Evolutionary conservation across 2,329 filamentous ascomycete genomes (phyloP), one percentile per base, ranked within the genome.

Genomic region (Mariannaea elegans): DNA sequence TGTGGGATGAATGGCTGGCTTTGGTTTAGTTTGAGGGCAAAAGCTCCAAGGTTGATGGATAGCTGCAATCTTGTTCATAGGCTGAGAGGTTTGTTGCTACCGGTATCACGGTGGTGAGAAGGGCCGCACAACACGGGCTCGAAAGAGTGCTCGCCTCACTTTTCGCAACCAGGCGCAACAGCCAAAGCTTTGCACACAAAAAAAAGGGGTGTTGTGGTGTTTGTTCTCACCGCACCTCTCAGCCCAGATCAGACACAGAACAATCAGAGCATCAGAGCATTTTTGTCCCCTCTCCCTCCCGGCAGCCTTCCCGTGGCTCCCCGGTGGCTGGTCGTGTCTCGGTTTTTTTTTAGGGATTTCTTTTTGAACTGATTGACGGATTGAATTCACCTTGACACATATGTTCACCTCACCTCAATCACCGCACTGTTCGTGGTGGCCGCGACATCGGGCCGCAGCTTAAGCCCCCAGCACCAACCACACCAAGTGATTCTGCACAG

Each of bases 201-300:
- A 41, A 39, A 16, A 21, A 27, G 38, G 32, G 16, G 19, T 31
- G 23, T 16, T 5, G 9, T 34, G 27, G n/a, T 32, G 4, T 14
- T 18, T 34, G 3, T 14, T 52, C 59, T 69, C 67, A 70, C 67
- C 67, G 67, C 59, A 70, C 67, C 67, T 67, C 67, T 70, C 62
- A 63, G 54, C 55, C 65, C 62, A 46, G 62, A 56, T 44, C 47
- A 51, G 56, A 46, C 14, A 21, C 41, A 45, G 41, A 41, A 29
- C 23, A 16, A 51, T 49, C 51, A 57, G 19, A 41, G 45, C 27
- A 29, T 45, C 29, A 44, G 41, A 44, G 41, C 41, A 19, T 29
- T 29, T 36, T 21, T 16, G n/a, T n/a, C n/a, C n/a, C n/a, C n/a
- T 21, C 24, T 46, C 24, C 44, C 38, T 14, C 6, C 16, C 49